phyloP scores from a whole-genome alignment of 2,329 filamentous ascomycete species.

The Onygenales sp. region DNA sequence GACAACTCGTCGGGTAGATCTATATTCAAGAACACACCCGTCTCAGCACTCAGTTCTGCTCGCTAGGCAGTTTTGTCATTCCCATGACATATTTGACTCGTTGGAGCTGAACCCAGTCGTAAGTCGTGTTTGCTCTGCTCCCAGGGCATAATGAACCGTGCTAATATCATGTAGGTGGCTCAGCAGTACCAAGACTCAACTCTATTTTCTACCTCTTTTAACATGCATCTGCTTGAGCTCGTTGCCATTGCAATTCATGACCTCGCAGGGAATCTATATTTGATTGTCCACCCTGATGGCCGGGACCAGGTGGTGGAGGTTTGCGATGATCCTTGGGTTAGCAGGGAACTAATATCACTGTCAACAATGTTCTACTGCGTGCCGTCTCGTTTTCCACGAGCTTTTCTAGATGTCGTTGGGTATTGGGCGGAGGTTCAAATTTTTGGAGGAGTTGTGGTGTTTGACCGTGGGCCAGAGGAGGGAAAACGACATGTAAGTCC shows the following conservation, averaged over 20 bases:
- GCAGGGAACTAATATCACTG: not conserved
- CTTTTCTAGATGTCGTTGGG: not conserved
- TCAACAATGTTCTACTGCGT: not conserved
- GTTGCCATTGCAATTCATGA: constrained; percentile 3
- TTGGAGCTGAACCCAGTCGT: not conserved
- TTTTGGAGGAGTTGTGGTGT: constrained; percentile 3
- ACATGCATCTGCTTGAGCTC: constrained; percentile 4
- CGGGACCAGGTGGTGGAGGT: not conserved
- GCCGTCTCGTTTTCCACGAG: not conserved
- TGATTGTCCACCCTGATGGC: not conserved
- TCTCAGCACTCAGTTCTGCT: not conserved
- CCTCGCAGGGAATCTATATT: not conserved
- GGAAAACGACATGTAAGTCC: constrained; percentile 1
- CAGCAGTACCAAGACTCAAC: not conserved
- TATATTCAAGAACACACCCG: not conserved
- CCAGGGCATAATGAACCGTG: not conserved
- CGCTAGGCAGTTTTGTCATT: not conserved
- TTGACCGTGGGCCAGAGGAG: constrained; percentile 2
- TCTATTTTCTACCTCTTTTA: not conserved
- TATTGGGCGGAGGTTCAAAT: constrained; percentile 5
- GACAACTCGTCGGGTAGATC: not conserved
- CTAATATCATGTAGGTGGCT: not conserved
- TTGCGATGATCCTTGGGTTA: not conserved
- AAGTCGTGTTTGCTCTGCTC: not conserved
- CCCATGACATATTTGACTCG: not conserved